A percentile compares a stretch with the other conserved stretches of the same genome.
Evolutionary conservation across 768 basidiomycete genomes (phyloP).

Genomic region (Podaxis carcinomalis): DNA sequence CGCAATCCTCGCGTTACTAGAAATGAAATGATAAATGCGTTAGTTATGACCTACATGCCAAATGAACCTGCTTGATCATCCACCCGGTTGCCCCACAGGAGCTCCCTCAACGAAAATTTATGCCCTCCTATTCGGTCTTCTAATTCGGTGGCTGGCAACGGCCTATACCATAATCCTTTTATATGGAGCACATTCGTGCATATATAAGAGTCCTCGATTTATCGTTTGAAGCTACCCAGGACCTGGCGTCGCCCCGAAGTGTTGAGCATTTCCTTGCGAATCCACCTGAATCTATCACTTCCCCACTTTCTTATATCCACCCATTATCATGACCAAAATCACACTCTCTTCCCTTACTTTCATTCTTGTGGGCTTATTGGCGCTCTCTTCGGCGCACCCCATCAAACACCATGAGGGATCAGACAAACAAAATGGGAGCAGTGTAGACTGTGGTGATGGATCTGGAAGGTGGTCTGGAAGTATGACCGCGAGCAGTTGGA

Average conservation of each 20-base stretch:
- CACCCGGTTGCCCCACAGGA: neutral
- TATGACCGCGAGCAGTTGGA: too few relatives aligned
- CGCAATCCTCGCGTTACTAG: too few relatives aligned
- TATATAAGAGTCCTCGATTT: neutral
- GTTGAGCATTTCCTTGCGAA: neutral
- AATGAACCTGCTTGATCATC: neutral
- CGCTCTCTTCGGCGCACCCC: neutral
- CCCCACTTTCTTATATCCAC: neutral
- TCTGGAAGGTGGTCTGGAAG: too few relatives aligned
- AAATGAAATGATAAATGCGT: neutral
- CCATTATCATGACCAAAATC: neutral
- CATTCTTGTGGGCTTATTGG: neutral
- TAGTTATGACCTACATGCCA: neutral
- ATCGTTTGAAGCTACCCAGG: neutral
- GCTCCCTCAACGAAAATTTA: neutral
- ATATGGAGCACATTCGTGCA: neutral
- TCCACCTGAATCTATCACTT: neutral
- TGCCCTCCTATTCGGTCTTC: neutral
- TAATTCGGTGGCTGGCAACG: neutral
- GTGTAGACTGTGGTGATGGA: too few relatives aligned
- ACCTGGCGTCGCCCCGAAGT: neutral
- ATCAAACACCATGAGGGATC: neutral
- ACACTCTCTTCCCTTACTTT: neutral
- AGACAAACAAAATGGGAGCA: neutral
- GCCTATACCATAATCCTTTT: neutral